Evolutionary conservation across 805 yeast genomes (phyloP), one percentile per base, ranked within the genome.

Genomic region (Blastobotrys robertii): DNA sequence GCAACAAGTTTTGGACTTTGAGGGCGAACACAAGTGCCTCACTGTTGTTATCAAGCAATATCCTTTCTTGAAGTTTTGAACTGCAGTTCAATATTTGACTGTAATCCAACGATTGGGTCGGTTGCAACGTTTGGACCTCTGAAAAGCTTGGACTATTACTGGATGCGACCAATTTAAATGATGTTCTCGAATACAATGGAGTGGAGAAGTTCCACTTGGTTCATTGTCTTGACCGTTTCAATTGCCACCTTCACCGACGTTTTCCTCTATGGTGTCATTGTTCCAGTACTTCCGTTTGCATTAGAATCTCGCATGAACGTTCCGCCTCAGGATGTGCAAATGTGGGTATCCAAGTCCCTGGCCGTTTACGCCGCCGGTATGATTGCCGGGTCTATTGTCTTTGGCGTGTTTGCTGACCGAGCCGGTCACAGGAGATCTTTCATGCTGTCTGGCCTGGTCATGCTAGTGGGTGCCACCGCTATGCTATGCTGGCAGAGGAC

Each of bases 221-320:
- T 54, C 33, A 57, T 60, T 37, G 44, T 54, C 32, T 8, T 38
- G 13, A 54, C 65, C 3, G 51, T 61, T 32, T 47, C 60, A 6
- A 30, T 57, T 13, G 63, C 66, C 0, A 49, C 56, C 11, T 61
- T 62, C 44, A 55, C 60, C 7, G 65, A 61, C 35, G 42, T 50
- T 2, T 59, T 62, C 34, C 46, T 62, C 10, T 61, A 62, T 42
- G 49, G 55, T 35, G 45, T 55, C 16, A 48, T 61, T 10, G 50
- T 60, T 8, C 65, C 65, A 2, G 52, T 61, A 3, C 48, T 59
- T 9, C 66, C 65, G n/a, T 61, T 48, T 45, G 60, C 58, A 12
- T 48, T 61, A 25, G 48, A 33, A 8, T 12, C 41, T 8, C 46
- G 55, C 8, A 51, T 62, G 49, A 55, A 55, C 9, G 53, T 60